Base-by-base conservation (phyloP, 192 early-diverging fungal genomes). In the Lunasporangiospora selenospora region DNA sequence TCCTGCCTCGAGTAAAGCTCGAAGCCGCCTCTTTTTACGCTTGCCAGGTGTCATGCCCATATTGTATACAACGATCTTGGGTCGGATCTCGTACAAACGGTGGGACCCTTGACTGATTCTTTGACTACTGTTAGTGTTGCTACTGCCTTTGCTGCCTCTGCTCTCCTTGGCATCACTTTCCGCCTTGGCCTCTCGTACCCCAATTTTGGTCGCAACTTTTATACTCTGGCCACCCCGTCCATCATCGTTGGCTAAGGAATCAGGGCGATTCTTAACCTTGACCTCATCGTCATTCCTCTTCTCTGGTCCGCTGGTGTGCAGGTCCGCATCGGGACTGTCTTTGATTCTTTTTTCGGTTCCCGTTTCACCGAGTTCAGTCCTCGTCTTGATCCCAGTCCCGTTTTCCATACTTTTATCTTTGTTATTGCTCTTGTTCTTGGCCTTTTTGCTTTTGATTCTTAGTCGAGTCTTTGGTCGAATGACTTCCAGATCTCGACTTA, bases 31-130 rank as follows among this genome's bases (percentile, higher is more conserved):
- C 13, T 69, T 53, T 26, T 64, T 71, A 4, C 65, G 26, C 30
- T 78, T 76, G 0, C 49, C 70, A 0, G 62, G 58, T 8, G 77
- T 69, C 70, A 84, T 59, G 0, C 82, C 82, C 47, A 84, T 58
- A 39, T 81, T 76, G 48, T 84, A 84, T 1, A 81, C 76, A 10
- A 84, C 56, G 3, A 84, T 23, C 8, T 67, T 53, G 2, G 75
- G 81, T 16, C 53, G 49, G 45, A 62, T 54, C 29, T 70, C 67
- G 46, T 56, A 58, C 32, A 24, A n/a, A 15, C 8, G 33, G 3
- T 34, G 32, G 32, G 0, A 21, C 7, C 7, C 29, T 6, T 12
- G 18, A 21, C 53, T 42, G 52, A 7, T 18, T 16, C 40, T 26
- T 3, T 39, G 36, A 3, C 23, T 4, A n/a, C 18, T 24, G n/a